A percentile compares a stretch with the other conserved stretches of the same genome.
These are phyloP conservation scores for Hyphodiscus sp. DNA, from an alignment of 2,329 filamentous ascomycete species.

Conservation along the genomic window DNA sequence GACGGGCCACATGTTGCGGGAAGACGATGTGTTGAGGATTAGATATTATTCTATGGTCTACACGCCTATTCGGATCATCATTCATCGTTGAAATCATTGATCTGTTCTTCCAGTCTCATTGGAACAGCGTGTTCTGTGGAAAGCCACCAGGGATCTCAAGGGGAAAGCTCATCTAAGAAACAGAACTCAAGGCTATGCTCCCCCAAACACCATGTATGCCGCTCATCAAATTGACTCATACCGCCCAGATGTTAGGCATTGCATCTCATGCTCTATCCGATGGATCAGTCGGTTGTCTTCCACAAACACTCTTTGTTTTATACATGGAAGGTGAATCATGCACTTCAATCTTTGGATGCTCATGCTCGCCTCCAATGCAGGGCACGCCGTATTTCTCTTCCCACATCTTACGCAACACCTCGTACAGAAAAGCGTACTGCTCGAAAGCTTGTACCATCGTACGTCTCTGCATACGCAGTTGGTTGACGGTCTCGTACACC, in stretches of 20 bases:
- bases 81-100: constrained; percentile 16
- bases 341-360: background rate
- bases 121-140: background rate
- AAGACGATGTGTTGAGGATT: background rate
- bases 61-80: background rate
- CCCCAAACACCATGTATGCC: background rate
- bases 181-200: background rate
- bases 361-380: constrained; percentile 23
- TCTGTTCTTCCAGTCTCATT: background rate
- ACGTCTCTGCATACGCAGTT: constrained; percentile 77
- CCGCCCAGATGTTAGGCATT: background rate
- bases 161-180: background rate
- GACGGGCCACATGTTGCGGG: too few relatives aligned
- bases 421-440: constrained; percentile 85
- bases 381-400: constrained; percentile 48
- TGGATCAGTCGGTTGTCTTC: background rate
- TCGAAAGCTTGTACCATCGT: constrained; percentile 90
- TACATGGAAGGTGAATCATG: background rate
- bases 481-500: constrained; percentile 72
- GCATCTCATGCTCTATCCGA: background rate
- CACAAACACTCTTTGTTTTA: background rate
- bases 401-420: constrained; percentile 72
- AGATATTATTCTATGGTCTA: constrained; percentile 1
- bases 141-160: background rate
- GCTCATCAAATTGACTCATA: background rate